These are phyloP conservation scores for Trichoderma gracile DNA, from an alignment of 2,329 filamentous ascomycete species.

Conservation along the genomic window DNA sequence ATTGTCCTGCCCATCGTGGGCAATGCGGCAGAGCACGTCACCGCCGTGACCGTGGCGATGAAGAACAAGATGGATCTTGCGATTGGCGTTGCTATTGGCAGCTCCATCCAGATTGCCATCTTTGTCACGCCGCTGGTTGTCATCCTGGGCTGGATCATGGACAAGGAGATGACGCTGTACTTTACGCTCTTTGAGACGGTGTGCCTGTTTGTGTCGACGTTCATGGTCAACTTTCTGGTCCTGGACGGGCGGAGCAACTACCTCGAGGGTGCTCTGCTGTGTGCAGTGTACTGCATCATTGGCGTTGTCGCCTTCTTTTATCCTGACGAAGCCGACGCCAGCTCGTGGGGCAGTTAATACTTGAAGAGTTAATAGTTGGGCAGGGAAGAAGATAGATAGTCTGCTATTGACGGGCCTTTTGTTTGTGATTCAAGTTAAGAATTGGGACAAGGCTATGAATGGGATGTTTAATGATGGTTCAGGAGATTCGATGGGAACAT, in stretches of 20 bases:
- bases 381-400: background rate
- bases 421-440: background rate
- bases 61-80: constrained; percentile 78
- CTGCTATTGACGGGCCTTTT: background rate
- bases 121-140: constrained; percentile 71
- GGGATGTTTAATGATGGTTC: background rate
- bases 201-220: constrained; percentile 77
- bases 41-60: constrained; percentile 67
- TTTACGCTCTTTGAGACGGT: constrained; percentile 90
- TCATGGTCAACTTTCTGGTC: constrained; percentile 87
- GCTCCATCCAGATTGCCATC: constrained; percentile 70
- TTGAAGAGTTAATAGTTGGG: constrained; percentile 34
- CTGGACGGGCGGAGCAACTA: constrained; percentile 85
- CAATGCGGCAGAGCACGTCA: constrained; percentile 73
- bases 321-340: constrained; percentile 53
- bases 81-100: constrained; percentile 70
- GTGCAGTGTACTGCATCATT: constrained; percentile 68
- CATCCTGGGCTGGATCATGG: constrained; percentile 69
- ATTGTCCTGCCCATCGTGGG: constrained; percentile 73
- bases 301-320: constrained; percentile 67
- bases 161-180: constrained; percentile 73
- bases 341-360: constrained; percentile 38
- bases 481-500: background rate
- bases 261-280: constrained; percentile 72
- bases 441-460: background rate